These are phyloP conservation scores for Evernia prunastri DNA, from an alignment of 495 filamentous ascomycete species.

Conservation along the genomic window DNA sequence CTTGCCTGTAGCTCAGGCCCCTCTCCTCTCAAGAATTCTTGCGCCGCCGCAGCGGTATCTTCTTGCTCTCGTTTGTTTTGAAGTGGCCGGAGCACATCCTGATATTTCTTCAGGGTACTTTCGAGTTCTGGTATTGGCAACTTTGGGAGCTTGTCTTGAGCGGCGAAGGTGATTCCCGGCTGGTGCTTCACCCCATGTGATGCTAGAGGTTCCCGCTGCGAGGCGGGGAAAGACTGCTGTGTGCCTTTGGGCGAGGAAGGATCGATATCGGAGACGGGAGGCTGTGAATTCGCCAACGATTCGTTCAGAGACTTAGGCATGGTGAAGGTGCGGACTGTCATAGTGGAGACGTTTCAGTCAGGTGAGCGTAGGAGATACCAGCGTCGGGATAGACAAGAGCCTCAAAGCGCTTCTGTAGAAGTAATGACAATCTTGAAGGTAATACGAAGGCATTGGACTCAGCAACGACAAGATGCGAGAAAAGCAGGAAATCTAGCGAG, in stretches of 20 bases:
- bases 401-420: constrained; percentile 84
- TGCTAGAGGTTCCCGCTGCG: constrained; percentile 39
- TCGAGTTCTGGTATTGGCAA: constrained; percentile 93
- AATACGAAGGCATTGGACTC: constrained; percentile 68
- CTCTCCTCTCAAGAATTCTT: constrained; percentile 79
- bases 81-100: constrained; percentile 72
- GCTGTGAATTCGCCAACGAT: constrained; percentile 41
- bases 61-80: constrained; percentile 75
- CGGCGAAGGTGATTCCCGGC: constrained; percentile 76
- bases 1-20: constrained; percentile 81
- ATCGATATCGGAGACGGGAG: constrained; percentile 25
- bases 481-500: neutral
- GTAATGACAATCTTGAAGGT: constrained; percentile 81
- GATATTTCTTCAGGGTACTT: constrained; percentile 69
- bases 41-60: constrained; percentile 71
- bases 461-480: constrained; percentile 5
- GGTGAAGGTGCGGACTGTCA: constrained; percentile 43
- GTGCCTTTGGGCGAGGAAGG: constrained; percentile 33
- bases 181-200: constrained; percentile 38
- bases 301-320: constrained; percentile 63
- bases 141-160: constrained; percentile 83
- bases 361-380: constrained; percentile 65
- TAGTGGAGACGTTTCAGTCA: constrained; percentile 40
- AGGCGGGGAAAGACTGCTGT: constrained; percentile 37
- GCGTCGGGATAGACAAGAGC: constrained; percentile 71